Evolutionary conservation across 1,284 basidiomycete genomes (phyloP).

Genomic region (Pyrrhoderma noxium): DNA sequence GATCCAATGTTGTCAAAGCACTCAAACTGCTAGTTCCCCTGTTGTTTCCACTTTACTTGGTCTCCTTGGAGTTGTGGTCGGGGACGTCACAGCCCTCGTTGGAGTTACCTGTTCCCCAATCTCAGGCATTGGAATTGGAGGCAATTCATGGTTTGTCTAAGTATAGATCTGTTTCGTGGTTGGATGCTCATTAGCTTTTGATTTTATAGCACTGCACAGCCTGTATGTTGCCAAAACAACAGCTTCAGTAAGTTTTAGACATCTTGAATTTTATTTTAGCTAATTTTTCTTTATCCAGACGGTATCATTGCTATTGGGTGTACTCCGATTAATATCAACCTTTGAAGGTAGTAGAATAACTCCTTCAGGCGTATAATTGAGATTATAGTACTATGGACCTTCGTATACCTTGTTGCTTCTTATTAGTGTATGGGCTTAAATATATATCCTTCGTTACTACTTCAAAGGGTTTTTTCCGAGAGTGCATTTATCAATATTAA

Average conservation of each 20-base stretch:
- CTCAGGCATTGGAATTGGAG: constrained; percentile 27
- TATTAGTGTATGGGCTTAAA: too few species aligned
- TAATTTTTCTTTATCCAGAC: constrained; percentile 5
- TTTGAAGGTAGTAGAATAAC: constrained; percentile 7
- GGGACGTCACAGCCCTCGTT: constrained; percentile 24
- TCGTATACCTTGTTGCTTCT: background rate
- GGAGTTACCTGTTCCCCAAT: constrained; percentile 29
- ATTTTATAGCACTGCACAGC: constrained; percentile 23
- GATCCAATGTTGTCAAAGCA: constrained; percentile 27
- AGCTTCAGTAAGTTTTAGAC: constrained; percentile 25
- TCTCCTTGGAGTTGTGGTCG: constrained; percentile 26
- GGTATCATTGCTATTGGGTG: constrained; percentile 22
- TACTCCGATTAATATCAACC: constrained; percentile 21
- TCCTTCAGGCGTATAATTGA: background rate
- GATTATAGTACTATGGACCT: background rate
- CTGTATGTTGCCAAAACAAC: constrained; percentile 37
- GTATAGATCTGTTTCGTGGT: background rate
- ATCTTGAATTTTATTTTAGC: background rate
- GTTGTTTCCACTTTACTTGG: constrained; percentile 23
- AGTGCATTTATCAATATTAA: too few species aligned
- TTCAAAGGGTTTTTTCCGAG: too few species aligned
- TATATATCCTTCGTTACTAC: too few species aligned
- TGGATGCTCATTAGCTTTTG: too few species aligned
- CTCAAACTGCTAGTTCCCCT: constrained; percentile 23
- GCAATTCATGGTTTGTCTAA: constrained; percentile 6